Percentiles rank a stretch among this genome's conserved stretches.
These are phyloP conservation scores for Emergomyces africanus DNA, from an alignment of 2,329 filamentous ascomycete species.

Conservation along the genomic window DNA sequence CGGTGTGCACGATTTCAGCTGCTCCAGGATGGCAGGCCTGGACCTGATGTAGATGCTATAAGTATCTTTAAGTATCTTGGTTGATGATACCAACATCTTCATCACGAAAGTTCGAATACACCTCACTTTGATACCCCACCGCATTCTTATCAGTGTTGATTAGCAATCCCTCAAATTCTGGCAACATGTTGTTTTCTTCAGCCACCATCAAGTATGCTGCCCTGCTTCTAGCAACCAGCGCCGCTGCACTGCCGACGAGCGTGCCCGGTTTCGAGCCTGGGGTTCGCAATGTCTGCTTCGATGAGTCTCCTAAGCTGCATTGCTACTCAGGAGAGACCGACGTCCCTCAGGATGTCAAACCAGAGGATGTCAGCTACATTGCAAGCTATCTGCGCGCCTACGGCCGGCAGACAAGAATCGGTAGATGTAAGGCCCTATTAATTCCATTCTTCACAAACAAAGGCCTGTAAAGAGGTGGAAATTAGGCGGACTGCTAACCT, in stretches of 20 bases:
- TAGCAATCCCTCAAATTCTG: no score
- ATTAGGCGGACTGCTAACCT: not conserved
- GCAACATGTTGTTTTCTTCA: not conserved
- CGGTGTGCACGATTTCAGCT: no score
- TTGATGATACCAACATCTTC: not conserved
- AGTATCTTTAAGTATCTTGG: not conserved
- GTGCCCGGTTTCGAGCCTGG: not conserved
- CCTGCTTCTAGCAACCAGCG: not conserved
- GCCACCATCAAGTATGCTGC: not conserved
- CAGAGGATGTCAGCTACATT: not conserved
- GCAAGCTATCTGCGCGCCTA: constrained; percentile 1
- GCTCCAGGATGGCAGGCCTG: no score
- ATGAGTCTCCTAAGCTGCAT: not conserved
- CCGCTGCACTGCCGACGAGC: not conserved
- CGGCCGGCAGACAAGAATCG: not conserved
- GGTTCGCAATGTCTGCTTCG: not conserved
- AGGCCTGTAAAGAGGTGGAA: not conserved
- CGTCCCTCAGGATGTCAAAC: not conserved
- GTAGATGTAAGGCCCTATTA: not conserved
- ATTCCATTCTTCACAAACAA: not conserved
- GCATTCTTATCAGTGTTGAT: not conserved
- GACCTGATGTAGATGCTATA: not conserved
- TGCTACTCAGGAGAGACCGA: not conserved
- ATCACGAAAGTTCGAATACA: not conserved
- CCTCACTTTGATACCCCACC: not conserved